These are phyloP conservation scores for Favolaschia claudopus DNA, from an alignment of 768 basidiomycete species.

Conservation along the genomic window DNA sequence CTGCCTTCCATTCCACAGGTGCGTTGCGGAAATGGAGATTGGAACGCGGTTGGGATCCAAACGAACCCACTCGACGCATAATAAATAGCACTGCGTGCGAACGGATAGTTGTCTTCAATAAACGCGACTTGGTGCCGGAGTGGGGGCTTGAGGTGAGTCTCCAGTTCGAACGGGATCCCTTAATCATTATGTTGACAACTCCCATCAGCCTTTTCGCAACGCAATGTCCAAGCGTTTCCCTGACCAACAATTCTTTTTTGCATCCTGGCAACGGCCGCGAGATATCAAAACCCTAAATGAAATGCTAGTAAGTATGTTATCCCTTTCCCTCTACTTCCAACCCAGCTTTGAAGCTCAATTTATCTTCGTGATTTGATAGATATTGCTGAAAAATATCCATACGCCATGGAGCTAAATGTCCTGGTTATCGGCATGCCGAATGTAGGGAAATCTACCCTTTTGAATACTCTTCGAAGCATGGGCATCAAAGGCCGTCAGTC, in stretches of 20 bases:
- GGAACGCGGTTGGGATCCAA: constrained; percentile 67
- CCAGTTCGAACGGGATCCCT: neutral
- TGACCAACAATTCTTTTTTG: constrained; percentile 72
- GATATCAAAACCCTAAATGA: constrained; percentile 72
- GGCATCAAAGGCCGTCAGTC: constrained; percentile 83
- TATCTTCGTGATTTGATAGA: constrained; percentile 46
- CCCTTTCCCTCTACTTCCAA: neutral
- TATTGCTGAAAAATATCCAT: constrained; percentile 72
- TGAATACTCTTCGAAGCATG: constrained; percentile 88
- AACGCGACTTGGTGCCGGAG: constrained; percentile 88
- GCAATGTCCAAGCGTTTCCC: constrained; percentile 79
- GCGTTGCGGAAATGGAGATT: constrained; percentile 72
- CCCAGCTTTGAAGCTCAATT: neutral
- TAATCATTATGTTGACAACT: constrained; percentile 22
- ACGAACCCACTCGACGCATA: constrained; percentile 47
- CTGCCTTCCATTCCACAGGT: constrained; percentile 46
- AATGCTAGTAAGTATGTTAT: constrained; percentile 75
- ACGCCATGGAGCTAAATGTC: constrained; percentile 83
- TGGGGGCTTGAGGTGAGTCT: constrained; percentile 84
- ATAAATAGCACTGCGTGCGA: constrained; percentile 65
- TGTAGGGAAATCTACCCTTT: constrained; percentile 93
- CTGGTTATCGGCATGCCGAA: constrained; percentile 99
- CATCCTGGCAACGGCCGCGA: constrained; percentile 71
- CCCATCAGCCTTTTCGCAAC: constrained; percentile 69
- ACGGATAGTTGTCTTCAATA: constrained; percentile 91